Percentiles rank a stretch among this genome's conserved stretches.
phyloP scores from a whole-genome alignment of 176 grass and related monocot species.

The Aegilops tauschii region DNA sequence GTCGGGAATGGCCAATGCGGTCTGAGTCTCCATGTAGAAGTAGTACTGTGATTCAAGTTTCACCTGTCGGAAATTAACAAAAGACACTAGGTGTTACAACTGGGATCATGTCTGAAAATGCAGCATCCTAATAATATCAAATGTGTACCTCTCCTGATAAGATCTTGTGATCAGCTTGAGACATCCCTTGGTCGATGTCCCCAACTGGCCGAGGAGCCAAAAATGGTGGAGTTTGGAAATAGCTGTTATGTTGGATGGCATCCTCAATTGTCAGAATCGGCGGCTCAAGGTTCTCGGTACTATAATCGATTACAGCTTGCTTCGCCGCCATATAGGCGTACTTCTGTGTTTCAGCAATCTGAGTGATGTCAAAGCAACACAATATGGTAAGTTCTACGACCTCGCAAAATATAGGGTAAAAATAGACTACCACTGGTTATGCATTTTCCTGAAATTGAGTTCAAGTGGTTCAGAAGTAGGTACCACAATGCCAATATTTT shows the following conservation, averaged over 20 bases:
- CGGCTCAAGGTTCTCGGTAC: constrained; percentile 59
- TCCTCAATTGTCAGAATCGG: constrained; percentile 84
- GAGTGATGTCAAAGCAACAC: constrained; percentile 15
- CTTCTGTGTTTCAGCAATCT: constrained; percentile 86
- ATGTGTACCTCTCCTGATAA: constrained; percentile 53
- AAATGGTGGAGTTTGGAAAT: constrained; percentile 45
- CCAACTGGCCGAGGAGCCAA: constrained; percentile 54
- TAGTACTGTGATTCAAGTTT: constrained; percentile 81
- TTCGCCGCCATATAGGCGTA: constrained; percentile 77
- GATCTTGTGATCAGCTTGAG: constrained; percentile 88
- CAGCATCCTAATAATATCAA: neutral
- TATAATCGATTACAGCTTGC: constrained; percentile 62
- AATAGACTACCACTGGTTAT: neutral
- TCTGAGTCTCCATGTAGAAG: constrained; percentile 87
- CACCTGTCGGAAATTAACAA: constrained; percentile 41
- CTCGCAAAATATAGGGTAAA: neutral
- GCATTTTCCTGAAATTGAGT: neutral
- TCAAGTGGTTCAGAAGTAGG: constrained; percentile 2
- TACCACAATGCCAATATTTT: constrained; percentile 86
- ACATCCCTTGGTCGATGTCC: constrained; percentile 73
- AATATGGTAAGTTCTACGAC: neutral
- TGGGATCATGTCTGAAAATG: neutral
- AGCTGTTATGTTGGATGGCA: constrained; percentile 58
- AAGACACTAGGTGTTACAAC: neutral
- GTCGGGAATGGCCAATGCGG: constrained; percentile 64